Conservation (phyloP, 495 filamentous ascomycete genomes). For the Aspergillus diversus region DNA sequence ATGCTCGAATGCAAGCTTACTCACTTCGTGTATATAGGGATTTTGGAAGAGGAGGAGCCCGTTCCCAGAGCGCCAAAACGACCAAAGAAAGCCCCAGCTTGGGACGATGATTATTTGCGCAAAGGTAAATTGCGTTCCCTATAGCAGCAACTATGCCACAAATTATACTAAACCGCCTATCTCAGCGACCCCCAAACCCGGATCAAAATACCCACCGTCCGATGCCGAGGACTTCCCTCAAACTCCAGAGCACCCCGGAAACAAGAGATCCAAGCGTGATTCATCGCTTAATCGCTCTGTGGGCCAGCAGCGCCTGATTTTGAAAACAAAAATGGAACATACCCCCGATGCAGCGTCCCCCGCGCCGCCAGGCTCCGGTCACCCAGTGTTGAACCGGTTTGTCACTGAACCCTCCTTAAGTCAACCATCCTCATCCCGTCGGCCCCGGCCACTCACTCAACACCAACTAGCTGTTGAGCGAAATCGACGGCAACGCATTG, state of each 20-base stretch:
- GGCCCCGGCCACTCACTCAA: conserved; percentile 83
- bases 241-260: conserved; percentile 38
- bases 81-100: conserved; percentile 46
- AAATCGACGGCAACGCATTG: conserved; percentile 84
- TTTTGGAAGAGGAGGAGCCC: conserved; percentile 67
- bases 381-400: conserved; percentile 54
- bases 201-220: conserved; percentile 6
- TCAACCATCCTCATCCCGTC: conserved; percentile 45
- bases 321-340: conserved; percentile 54
- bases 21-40: conserved; percentile 34
- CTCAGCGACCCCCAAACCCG: not conserved
- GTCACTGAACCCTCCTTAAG: conserved; percentile 43
- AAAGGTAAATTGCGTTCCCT: conserved; percentile 37
- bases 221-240: conserved; percentile 45
- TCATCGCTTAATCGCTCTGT: conserved; percentile 37
- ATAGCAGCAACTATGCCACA: not conserved
- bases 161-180: not conserved
- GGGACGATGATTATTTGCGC: not conserved
- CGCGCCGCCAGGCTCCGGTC: conserved; percentile 50
- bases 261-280: conserved; percentile 43
- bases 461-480: conserved; percentile 92
- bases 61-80: conserved; percentile 59
- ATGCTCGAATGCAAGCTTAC: not conserved
- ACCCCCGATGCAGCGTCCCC: conserved; percentile 52
- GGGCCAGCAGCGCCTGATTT: conserved; percentile 48